Evolutionary conservation across 352 stramenopile species (phyloP), one percentile per base, ranked within the genome.

Genomic region (Thalassiosira hispida): DNA sequence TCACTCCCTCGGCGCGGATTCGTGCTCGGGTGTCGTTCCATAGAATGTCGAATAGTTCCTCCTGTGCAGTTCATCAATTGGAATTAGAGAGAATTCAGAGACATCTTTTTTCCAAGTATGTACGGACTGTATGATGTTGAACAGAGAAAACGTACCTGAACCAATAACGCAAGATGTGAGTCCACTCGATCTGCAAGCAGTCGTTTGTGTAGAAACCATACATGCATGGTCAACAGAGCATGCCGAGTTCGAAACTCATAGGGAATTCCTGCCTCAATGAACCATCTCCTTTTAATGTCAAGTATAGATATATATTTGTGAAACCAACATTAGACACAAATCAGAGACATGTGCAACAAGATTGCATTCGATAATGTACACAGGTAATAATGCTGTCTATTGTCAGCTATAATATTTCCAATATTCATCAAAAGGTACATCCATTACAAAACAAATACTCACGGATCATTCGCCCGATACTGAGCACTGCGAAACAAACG

Each of bases 181-280:
- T 92, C 84, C 8, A 79, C 67, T 53, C 79, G 64, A 49, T 93
- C 85, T 16, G 53, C 38, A 11, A 97, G 86, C 49, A 98, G 82
- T 29, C 96, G 95, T 62, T 95, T 96, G 81, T 99, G 97, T 44
- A 98, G 81, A 60, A 99, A 93, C 97, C 97, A 99, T 74, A 99
- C 92, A 80, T 99, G 96, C 51, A 94, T 93, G 66, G 98, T 96
- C 16, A 98, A 81, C 61, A 99, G 75, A 44, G 95, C 94, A 83
- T 98, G 96, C 63, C 96, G 95, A 20, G 92, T 88, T 22, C 95
- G 95, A 85, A 98, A 98, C 63, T 96, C 94, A 42, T 79, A 75
- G 40, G 68, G 64, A 76, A 93, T 90, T 40, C 77, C 71, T 42
- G 62, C 82, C 47, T 79, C 77, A 55, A 77, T 82, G 52, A 86